Base-by-base conservation (phyloP, 129 eudicot species). In the Sambucus nigra region DNA sequence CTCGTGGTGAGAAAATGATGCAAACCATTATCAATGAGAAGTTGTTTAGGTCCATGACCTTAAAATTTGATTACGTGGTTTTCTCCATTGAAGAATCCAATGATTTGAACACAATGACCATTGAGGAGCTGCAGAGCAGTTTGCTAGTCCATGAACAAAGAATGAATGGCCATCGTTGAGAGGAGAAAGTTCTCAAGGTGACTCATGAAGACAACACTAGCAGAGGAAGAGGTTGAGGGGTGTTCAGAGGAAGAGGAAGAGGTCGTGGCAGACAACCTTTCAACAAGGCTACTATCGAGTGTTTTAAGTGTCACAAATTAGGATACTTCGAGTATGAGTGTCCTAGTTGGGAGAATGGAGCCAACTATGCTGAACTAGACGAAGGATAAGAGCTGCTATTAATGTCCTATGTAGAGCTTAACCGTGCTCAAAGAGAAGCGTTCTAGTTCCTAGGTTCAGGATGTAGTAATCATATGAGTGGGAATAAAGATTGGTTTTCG, bases 361-460 rank as follows among this genome's bases (percentile, higher is more conserved):
- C 46, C 14, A 4, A 40, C 4, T 10, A 7, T 14, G 3, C 46
- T 10, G 46, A 7, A n/a, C 15, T 40, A 0, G 46, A 40, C 2
- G 15, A 40, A n/a, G 46, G 2, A 7, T 0, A 40, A 40, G 46
- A 0, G 2, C 2, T 40, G 46, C 13, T 40, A 7, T 14, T 7
- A 3, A 10, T 40, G 46, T 2, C 31, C 7, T 16, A 42, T 15
- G 53, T 31, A 12, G 64, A 59, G 16, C 13, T 23, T 2, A 19
- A 35, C 9, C 19, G 5, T 4, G 2, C 24, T 5, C 21, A 17
- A 8, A 41, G 19, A 11, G 47, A 25, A 31, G 17, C 18, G 3
- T 24, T 25, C 13, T 57, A 51, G 51, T 40, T 57, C 29, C 47
- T 57, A 3, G 51, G 40, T 20, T 57, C 51, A 8, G 63, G 63